Percentiles rank a stretch among this genome's conserved stretches.
Evolutionary conservation across 1,284 basidiomycete genomes (phyloP).

Genomic region (Pisolithus thermaeus): DNA sequence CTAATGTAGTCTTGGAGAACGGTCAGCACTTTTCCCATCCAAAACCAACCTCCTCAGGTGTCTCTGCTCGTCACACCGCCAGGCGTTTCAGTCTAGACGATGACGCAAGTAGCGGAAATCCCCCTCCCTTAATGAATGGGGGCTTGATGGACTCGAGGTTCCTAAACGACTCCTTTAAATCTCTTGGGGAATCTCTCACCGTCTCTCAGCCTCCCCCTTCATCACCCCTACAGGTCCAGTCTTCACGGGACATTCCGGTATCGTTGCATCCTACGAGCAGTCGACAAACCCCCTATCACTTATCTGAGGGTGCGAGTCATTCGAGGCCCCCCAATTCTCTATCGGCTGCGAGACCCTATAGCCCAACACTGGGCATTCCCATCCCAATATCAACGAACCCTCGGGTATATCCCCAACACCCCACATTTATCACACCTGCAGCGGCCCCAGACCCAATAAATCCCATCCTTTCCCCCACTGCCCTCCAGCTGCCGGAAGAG

Average conservation of each 20-base stretch:
- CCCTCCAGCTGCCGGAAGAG: constrained; percentile 59
- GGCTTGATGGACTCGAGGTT: constrained; percentile 23
- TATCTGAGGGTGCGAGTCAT: constrained; percentile 33
- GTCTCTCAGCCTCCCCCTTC: constrained; percentile 18
- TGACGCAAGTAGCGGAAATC: constrained; percentile 19
- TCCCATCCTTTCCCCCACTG: constrained; percentile 48
- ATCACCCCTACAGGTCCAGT: constrained; percentile 18
- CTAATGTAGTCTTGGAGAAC: constrained; percentile 23
- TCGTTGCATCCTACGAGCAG: constrained; percentile 35
- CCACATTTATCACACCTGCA: constrained; percentile 63
- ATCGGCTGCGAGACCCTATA: constrained; percentile 54
- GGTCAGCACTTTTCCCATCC: constrained; percentile 30
- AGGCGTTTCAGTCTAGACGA: constrained; percentile 49
- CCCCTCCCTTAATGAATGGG: constrained; percentile 30
- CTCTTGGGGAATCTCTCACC: constrained; percentile 20
- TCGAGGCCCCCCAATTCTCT: constrained; percentile 32
- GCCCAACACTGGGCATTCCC: constrained; percentile 30
- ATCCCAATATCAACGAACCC: constrained; percentile 58
- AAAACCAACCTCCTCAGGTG: constrained; percentile 35
- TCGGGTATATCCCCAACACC: constrained; percentile 66
- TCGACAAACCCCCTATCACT: constrained; percentile 41
- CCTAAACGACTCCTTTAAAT: constrained; percentile 28
- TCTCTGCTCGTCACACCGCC: constrained; percentile 39
- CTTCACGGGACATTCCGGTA: constrained; percentile 23
- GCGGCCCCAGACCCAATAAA: constrained; percentile 51